Percentiles rank a stretch among this genome's conserved stretches.
Conservation (phyloP, 2,329 filamentous ascomycete species). For the Exophiala sp. region DNA sequence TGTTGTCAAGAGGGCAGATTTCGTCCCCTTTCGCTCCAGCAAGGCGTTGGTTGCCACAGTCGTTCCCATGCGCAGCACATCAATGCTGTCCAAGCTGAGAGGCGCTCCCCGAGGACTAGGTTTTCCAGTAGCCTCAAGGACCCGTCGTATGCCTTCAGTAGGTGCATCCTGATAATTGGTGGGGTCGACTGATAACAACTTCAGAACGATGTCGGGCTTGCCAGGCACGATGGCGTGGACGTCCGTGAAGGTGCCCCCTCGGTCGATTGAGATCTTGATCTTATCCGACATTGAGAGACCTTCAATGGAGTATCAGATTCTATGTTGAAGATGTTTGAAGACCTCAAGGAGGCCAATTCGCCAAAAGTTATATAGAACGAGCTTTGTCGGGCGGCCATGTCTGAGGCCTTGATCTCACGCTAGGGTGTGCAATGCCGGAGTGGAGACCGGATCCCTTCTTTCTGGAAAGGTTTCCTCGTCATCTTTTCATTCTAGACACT, state of each 20-base stretch:
- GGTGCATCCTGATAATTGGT: conserved; percentile 48
- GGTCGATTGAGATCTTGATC: conserved; percentile 29
- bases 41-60: conserved; percentile 85
- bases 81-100: conserved; percentile 1
- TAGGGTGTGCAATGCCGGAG: too few relatives aligned
- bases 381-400: too few relatives aligned
- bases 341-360: too few relatives aligned
- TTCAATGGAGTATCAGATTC: too few relatives aligned
- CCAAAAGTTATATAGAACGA: too few relatives aligned
- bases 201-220: conserved; percentile 35
- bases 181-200: conserved; percentile 39
- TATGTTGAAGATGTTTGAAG: too few relatives aligned
- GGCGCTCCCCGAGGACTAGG: conserved; percentile 10
- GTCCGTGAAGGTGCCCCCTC: conserved; percentile 40
- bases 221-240: conserved; percentile 38
- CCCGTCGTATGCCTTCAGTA: conserved; percentile 57
- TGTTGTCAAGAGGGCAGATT: conserved; percentile 79
- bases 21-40: conserved; percentile 81
- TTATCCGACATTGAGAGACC: too few relatives aligned
- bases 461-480: too few relatives aligned
- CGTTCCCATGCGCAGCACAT: conserved; percentile 61
- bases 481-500: too few relatives aligned
- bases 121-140: conserved; percentile 27
- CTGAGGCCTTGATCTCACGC: too few relatives aligned
- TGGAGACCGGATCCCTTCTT: too few relatives aligned